Conservation (phyloP, 768 basidiomycete species). For the Suillus sp. region DNA sequence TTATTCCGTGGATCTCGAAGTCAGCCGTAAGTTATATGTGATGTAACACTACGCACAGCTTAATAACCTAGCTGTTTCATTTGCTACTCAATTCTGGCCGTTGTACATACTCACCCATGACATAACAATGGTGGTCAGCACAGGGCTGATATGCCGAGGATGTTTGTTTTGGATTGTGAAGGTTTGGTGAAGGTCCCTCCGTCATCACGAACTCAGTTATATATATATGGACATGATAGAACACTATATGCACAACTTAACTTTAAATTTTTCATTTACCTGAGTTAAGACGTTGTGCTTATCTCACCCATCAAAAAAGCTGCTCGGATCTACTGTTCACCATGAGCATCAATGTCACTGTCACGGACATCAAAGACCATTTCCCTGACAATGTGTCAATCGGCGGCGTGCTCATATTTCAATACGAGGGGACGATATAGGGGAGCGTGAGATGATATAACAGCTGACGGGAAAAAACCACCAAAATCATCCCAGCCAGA, state of each 20-base stretch:
- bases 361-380: background rate
- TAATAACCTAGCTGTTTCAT: background rate
- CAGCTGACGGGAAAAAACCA: background rate
- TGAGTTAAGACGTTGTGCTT: background rate
- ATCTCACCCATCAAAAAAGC: background rate
- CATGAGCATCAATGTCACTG: background rate
- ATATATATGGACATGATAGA: background rate
- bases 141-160: slow-evolving; percentile 25
- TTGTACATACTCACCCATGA: background rate
- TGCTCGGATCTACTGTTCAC: background rate
- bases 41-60: background rate
- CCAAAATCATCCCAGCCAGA: background rate
- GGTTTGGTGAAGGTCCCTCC: slow-evolving; percentile 14
- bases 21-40: slow-evolving; percentile 3
- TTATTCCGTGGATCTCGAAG: slow-evolving; percentile 3
- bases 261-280: background rate
- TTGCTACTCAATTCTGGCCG: background rate
- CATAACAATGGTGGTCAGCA: slow-evolving; percentile 2
- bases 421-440: too few species aligned
- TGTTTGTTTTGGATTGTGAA: slow-evolving; percentile 25
- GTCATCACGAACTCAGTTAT: background rate
- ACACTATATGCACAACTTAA: background rate
- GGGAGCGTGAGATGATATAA: background rate
- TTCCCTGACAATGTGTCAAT: background rate
- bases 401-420: background rate